Evolutionary conservation across 2,329 filamentous ascomycete genomes (phyloP), one percentile per base, ranked within the genome.

Genomic region (Xylariomycetidae sp.): DNA sequence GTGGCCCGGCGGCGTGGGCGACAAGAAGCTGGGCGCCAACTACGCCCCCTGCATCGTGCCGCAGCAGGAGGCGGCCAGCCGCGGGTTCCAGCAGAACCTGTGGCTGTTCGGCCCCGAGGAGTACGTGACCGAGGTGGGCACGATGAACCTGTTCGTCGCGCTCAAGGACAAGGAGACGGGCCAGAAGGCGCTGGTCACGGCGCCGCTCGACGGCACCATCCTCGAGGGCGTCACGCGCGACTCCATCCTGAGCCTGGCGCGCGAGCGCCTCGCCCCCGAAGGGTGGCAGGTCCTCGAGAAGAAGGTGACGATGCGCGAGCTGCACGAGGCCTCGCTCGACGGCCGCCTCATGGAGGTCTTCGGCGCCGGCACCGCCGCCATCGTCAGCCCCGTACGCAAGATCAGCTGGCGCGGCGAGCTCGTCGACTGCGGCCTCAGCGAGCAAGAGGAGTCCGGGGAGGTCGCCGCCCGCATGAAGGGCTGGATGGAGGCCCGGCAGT

Each of bases 21-120:
- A 97, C 70, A 94, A 92, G 79, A 98, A 98, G 71, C 80, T 98
- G 20, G 92, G 92, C 42, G 92, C 90, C 55, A 98, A 98, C 76
- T 98, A 98, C 62, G 92, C 92, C n/a, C 92, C 92, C 5, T 97
- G 92, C 69, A 90, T 98, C 53, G 71, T 97, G n/a, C 92, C 92
- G 13, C 92, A 98, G 67, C 77, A 92, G 53, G 79, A 95, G 64
- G 92, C 92, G 26, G 88, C 88, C 28, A 85, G 81, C 61, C 80
- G 88, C 36, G 92, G 92, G 15, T 95, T 89, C 74, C 90, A 97
- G 67, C 92, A 98, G 70, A 98, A 97, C 65, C 74, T 98, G 34
- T 98, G 92, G 92, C 70, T 98, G 19, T 98, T 97, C 57, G 89
- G 89, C 27, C 82, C 94, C 56, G 88, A 97, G 63, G 88, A 97